phyloP scores from a whole-genome alignment of 257 asterid genomes.

The Linaria vulgaris region DNA sequence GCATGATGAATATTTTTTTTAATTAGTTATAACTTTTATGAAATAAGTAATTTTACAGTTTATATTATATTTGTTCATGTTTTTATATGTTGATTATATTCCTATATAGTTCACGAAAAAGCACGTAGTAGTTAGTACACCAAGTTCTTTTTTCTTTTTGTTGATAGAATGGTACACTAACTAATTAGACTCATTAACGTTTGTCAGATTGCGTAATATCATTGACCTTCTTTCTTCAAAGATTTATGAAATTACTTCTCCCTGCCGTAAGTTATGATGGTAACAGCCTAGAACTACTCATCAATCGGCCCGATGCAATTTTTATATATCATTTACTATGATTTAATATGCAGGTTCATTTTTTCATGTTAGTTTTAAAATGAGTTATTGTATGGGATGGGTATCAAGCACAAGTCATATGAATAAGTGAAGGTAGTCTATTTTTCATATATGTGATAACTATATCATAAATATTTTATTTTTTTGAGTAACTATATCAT shows the following conservation, averaged over 20 bases:
- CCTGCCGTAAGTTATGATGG: constrained; percentile 35
- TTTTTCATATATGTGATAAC: no score
- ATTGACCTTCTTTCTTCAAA: constrained; percentile 26
- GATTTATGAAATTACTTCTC: constrained; percentile 21
- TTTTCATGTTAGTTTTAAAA: constrained; percentile 24
- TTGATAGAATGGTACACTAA: not conserved
- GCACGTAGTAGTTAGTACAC: no score
- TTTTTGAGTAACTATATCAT: no score
- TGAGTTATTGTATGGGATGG: constrained; percentile 18
- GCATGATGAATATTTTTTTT: no score
- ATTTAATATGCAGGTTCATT: constrained; percentile 33
- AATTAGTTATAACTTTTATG: no score
- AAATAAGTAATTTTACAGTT: not conserved
- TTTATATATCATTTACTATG: constrained; percentile 34
- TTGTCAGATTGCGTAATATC: constrained; percentile 22
- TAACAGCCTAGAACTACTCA: constrained; percentile 31
- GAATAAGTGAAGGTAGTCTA: no score
- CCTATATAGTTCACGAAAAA: no score
- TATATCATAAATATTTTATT: no score
- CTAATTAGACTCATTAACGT: not conserved
- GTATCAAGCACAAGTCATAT: constrained; percentile 19
- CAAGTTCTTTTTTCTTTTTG: no score
- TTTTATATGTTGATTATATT: not conserved
- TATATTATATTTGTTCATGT: not conserved
- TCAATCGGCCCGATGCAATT: constrained; percentile 32